Conservation (phyloP, 139 green algal species). For the Ettlia oleoabundans region DNA sequence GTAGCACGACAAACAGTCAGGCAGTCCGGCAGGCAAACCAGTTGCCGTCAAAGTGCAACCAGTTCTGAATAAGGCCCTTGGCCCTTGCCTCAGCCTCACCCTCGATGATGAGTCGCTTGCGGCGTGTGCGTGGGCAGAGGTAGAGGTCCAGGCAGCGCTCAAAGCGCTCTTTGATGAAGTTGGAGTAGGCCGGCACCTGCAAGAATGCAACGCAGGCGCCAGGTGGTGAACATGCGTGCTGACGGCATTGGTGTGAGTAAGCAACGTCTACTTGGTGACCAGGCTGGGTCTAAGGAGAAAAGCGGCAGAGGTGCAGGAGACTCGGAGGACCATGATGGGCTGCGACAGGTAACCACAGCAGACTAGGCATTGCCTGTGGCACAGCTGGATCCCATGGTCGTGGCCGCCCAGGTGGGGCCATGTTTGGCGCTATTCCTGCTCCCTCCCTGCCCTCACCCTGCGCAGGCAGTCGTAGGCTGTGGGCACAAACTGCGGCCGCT, state of each 20-base stretch:
- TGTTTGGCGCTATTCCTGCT: too few relatives aligned
- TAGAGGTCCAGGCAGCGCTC: constrained; percentile 99
- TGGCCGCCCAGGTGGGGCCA: too few relatives aligned
- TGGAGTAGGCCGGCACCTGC: constrained; percentile 79
- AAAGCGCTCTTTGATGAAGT: constrained; percentile 96
- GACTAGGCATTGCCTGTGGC: too few relatives aligned
- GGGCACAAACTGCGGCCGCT: constrained; percentile 63
- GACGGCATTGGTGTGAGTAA: neutral
- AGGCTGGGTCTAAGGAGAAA: too few relatives aligned
- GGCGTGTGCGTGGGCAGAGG: constrained; percentile 87
- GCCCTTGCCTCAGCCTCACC: constrained; percentile 2
- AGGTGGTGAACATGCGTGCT: neutral
- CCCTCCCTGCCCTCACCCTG: constrained; percentile 38
- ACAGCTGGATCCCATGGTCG: too few relatives aligned
- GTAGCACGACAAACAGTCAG: neutral
- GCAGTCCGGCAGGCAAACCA: neutral
- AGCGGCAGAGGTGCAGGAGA: too few relatives aligned
- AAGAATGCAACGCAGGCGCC: neutral
- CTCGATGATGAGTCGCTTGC: constrained; percentile 75
- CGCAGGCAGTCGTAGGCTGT: constrained; percentile 72
- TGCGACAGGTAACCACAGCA: too few relatives aligned
- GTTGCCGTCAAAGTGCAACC: neutral
- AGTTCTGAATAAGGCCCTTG: constrained; percentile 5
- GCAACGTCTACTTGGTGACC: too few relatives aligned
- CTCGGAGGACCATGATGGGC: too few relatives aligned